Conservation (phyloP, 78 protist species). For the Salpingoeca rosetta region DNA sequence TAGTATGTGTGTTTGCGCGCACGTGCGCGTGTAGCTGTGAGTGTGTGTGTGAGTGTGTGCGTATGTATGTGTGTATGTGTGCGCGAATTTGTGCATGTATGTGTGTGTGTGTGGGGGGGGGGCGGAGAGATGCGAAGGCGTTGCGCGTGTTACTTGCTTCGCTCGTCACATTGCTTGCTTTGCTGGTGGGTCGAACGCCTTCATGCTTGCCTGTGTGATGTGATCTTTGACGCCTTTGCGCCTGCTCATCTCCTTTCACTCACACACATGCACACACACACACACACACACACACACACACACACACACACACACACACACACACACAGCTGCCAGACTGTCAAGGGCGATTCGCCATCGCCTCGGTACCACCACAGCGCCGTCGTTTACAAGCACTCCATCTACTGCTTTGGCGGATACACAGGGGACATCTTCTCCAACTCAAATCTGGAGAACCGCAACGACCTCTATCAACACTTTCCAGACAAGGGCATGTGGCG, state of each 20-base stretch:
- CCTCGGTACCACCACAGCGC: constrained; percentile 21
- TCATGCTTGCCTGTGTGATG: neutral
- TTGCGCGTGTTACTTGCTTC: no score
- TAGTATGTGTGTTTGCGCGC: neutral
- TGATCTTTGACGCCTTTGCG: neutral
- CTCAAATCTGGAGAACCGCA: neutral
- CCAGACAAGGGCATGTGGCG: no score
- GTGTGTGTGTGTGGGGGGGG: neutral
- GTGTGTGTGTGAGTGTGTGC: neutral
- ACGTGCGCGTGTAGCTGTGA: neutral
- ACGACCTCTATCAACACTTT: neutral
- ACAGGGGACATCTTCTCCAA: constrained; percentile 3
- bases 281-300: constrained; percentile 2
- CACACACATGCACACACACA: constrained; percentile 1
- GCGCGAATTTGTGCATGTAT: constrained; percentile 3
- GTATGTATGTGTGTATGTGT: neutral
- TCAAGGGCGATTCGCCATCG: neutral
- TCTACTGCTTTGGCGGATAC: constrained; percentile 23
- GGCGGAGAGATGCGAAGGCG: neutral
- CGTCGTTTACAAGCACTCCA: constrained; percentile 11
- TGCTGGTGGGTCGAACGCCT: neutral
- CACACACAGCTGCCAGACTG: neutral
- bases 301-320: neutral
- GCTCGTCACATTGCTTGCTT: neutral
- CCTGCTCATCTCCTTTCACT: neutral